Evolutionary conservation across 2,329 filamentous ascomycete species (phyloP).

Genomic region (Penicillium fuscoglaucum): DNA sequence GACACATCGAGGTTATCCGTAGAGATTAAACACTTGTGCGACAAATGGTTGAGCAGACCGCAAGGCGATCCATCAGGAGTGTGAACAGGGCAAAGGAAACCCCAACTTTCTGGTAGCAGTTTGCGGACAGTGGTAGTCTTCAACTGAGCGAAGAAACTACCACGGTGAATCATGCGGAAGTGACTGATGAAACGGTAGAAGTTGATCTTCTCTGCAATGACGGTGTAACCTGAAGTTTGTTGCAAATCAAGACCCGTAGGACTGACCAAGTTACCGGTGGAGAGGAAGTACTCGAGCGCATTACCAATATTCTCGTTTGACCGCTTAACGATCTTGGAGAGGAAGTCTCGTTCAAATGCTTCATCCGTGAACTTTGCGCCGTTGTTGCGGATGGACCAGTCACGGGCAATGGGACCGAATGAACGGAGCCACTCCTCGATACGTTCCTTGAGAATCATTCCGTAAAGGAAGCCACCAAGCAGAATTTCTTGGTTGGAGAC

Average conservation of each 20-base stretch:
- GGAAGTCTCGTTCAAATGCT: constrained; percentile 77
- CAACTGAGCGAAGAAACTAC: constrained; percentile 95
- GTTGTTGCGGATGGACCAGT: constrained; percentile 56
- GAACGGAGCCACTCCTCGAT: constrained; percentile 86
- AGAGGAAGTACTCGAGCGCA: constrained; percentile 90
- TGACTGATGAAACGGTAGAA: constrained; percentile 98
- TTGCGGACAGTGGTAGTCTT: constrained; percentile 98
- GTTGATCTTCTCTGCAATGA: constrained; percentile 98
- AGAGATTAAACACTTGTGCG: constrained; percentile 90
- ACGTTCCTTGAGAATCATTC: constrained; percentile 92
- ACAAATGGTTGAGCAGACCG: constrained; percentile 89
- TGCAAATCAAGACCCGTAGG: constrained; percentile 91
- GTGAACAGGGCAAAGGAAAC: constrained; percentile 94
- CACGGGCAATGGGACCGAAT: constrained; percentile 53
- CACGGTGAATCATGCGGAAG: constrained; percentile 98
- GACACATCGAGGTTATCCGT: constrained; percentile 74
- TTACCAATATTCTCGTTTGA: constrained; percentile 88
- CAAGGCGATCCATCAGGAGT: constrained; percentile 96
- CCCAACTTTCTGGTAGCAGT: constrained; percentile 93
- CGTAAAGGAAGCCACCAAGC: constrained; percentile 88
- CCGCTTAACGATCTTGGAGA: constrained; percentile 72
- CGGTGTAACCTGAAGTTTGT: constrained; percentile 90
- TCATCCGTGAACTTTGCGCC: constrained; percentile 68
- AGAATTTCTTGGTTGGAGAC: constrained; percentile 95
- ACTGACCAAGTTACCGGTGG: constrained; percentile 90